These are phyloP conservation scores for Phytophthora kernoviae DNA, from an alignment of 352 stramenopile genomes.

Conservation along the genomic window DNA sequence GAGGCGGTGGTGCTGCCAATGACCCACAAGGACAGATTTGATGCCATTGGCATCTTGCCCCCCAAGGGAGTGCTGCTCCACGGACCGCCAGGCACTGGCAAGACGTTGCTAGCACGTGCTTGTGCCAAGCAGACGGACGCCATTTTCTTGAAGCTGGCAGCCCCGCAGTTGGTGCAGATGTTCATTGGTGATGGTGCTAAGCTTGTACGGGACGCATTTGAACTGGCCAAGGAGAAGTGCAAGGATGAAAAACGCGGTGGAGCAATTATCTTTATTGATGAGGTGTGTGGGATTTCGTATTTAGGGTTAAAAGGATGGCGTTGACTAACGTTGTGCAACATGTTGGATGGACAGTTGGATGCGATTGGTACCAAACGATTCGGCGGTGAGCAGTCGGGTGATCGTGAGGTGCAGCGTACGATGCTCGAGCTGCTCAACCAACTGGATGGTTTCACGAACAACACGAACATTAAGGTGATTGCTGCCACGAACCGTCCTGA, in stretches of 20 bases:
- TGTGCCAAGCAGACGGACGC: slow-evolving; percentile 99
- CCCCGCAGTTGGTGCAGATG: slow-evolving; percentile 98
- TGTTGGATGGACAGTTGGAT: slow-evolving; percentile 82
- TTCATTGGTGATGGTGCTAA: slow-evolving; percentile 99
- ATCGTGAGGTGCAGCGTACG: slow-evolving; percentile 98
- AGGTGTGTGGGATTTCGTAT: slow-evolving; percentile 57
- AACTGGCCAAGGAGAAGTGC: slow-evolving; percentile 94
- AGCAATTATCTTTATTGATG: slow-evolving; percentile 99
- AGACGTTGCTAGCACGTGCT: slow-evolving; percentile 97
- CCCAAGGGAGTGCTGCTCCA: slow-evolving; percentile 98
- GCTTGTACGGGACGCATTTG: slow-evolving; percentile 98
- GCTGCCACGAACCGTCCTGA: slow-evolving; percentile 97
- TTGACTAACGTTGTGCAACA: background rate
- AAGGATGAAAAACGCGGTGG: slow-evolving; percentile 89
- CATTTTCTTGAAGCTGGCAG: slow-evolving; percentile 98
- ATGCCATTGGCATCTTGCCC: slow-evolving; percentile 95
- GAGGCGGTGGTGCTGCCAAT: slow-evolving; percentile 98
- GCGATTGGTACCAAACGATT: slow-evolving; percentile 99
- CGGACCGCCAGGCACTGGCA: slow-evolving; percentile 97
- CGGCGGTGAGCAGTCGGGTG: slow-evolving; percentile 95
- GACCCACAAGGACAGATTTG: slow-evolving; percentile 98
- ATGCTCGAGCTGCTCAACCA: slow-evolving; percentile 99
- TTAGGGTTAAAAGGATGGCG: background rate
- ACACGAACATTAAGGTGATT: slow-evolving; percentile 99
- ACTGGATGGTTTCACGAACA: slow-evolving; percentile 97